Percentiles rank a stretch among this genome's conserved stretches.
Conservation (phyloP, 805 yeast species). For the Wickerhamiella kurtzmanii region DNA sequence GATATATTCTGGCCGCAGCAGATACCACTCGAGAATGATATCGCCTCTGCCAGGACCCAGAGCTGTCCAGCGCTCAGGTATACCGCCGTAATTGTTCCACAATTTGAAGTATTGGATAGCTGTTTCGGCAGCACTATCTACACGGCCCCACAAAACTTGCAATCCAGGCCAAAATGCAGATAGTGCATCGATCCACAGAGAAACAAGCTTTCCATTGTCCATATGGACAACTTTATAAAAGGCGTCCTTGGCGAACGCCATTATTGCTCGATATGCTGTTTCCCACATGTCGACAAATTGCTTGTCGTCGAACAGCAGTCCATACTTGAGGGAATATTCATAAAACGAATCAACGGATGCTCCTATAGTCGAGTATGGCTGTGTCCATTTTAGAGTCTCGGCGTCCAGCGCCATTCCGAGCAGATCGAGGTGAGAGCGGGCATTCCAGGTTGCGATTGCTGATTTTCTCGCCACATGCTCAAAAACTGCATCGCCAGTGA, state of each 20-base stretch:
- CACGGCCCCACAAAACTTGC: conserved; percentile 63
- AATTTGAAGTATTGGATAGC: conserved; percentile 56
- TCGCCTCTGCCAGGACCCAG: conserved; percentile 11
- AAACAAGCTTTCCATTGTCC: conserved; percentile 35
- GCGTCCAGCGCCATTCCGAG: conserved; percentile 72
- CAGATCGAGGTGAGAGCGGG: conserved; percentile 46
- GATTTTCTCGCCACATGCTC: conserved; percentile 49
- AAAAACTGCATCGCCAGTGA: conserved; percentile 63
- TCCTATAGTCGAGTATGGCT: conserved; percentile 63
- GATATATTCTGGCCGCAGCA: conserved; percentile 80
- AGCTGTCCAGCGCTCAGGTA: conserved; percentile 80
- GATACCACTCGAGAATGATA: conserved; percentile 73
- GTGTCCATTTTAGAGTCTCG: conserved; percentile 39
- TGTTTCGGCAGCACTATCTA: conserved; percentile 46
- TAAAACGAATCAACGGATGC: conserved; percentile 86
- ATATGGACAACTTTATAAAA: conserved; percentile 45
- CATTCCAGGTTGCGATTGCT: conserved; percentile 56
- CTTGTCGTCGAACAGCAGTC: conserved; percentile 56
- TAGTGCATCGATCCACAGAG: conserved; percentile 72
- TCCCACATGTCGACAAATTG: conserved; percentile 43
- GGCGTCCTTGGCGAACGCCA: conserved; percentile 34
- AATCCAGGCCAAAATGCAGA: conserved; percentile 85
- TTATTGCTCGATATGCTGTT: conserved; percentile 38
- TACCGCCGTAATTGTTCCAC: conserved; percentile 67
- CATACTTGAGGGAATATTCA: conserved; percentile 71